Evolutionary conservation across 108 stramenopile genomes (phyloP).

Genomic region (Cyclotella atomus): DNA sequence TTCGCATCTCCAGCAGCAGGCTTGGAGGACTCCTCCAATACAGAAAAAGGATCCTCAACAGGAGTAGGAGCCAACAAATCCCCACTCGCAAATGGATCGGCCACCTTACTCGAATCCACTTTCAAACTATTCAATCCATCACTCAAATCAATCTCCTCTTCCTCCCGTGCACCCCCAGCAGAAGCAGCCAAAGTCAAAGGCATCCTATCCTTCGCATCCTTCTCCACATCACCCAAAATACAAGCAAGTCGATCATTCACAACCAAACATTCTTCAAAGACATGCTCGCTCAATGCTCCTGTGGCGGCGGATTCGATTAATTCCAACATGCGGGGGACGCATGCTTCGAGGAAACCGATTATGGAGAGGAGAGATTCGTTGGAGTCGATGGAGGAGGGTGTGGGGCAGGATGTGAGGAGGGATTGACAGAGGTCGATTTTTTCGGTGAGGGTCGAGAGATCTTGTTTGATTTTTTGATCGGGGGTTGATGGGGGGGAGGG

Average conservation of each 20-base stretch:
- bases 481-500: constrained; percentile 15
- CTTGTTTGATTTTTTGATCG: constrained; percentile 70
- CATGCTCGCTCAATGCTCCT: constrained; percentile 65
- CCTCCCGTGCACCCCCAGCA: not conserved
- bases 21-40: constrained; percentile 2
- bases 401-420: constrained; percentile 51
- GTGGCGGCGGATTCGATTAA: constrained; percentile 71
- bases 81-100: constrained; percentile 34
- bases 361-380: constrained; percentile 64
- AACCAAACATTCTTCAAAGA: constrained; percentile 71
- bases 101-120: constrained; percentile 11
- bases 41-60: constrained; percentile 25
- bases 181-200: constrained; percentile 22
- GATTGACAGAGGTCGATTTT: constrained; percentile 73
- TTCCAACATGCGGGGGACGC: constrained; percentile 85
- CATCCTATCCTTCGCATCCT: constrained; percentile 29
- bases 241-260: constrained; percentile 78
- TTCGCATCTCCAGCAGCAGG: not conserved
- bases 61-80: constrained; percentile 39
- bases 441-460: constrained; percentile 65
- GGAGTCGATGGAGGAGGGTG: constrained; percentile 36
- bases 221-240: constrained; percentile 52
- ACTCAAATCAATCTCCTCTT: not conserved
- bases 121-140: not conserved
- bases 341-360: constrained; percentile 87